Percentiles rank a stretch among this genome's conserved stretches.
phyloP scores from a whole-genome alignment of 805 yeast genomes.

The Kodamaea kaohsiungensis region DNA sequence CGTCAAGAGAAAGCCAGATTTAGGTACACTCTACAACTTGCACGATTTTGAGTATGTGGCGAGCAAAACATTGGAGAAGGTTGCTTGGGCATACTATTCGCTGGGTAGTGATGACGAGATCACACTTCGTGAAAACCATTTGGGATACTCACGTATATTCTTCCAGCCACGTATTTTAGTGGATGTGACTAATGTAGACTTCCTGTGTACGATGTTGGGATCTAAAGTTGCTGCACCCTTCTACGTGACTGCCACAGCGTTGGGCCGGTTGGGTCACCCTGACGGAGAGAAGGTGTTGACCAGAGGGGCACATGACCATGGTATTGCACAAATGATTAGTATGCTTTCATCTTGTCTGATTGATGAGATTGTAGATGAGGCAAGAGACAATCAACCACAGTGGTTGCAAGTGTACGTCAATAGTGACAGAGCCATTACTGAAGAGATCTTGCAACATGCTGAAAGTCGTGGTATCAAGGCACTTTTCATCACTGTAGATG shows the following conservation, averaged over 20 bases:
- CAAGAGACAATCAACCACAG: constrained; percentile 49
- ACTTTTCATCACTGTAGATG: constrained; percentile 55
- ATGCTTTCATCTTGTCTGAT: constrained; percentile 87
- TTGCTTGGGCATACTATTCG: constrained; percentile 91
- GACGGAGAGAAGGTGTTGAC: constrained; percentile 91
- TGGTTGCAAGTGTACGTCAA: constrained; percentile 54
- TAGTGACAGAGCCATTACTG: constrained; percentile 33
- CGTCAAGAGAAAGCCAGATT: constrained; percentile 58
- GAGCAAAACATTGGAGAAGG: constrained; percentile 67
- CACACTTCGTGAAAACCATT: constrained; percentile 85
- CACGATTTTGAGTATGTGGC: constrained; percentile 90
- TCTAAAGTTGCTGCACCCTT: constrained; percentile 70
- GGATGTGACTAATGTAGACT: constrained; percentile 74
- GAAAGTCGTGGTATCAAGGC: constrained; percentile 45
- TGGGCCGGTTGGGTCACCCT: constrained; percentile 88
- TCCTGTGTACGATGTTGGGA: constrained; percentile 77
- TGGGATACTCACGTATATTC: constrained; percentile 83
- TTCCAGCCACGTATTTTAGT: constrained; percentile 84
- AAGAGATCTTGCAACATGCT: constrained; percentile 35
- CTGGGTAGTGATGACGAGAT: constrained; percentile 94
- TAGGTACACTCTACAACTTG: constrained; percentile 69
- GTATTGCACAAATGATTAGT: constrained; percentile 84
- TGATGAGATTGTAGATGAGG: constrained; percentile 79
- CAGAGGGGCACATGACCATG: constrained; percentile 73
- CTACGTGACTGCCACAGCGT: constrained; percentile 88